phyloP scores from a whole-genome alignment of 805 yeast genomes.

The Candida cerambycidarum region DNA sequence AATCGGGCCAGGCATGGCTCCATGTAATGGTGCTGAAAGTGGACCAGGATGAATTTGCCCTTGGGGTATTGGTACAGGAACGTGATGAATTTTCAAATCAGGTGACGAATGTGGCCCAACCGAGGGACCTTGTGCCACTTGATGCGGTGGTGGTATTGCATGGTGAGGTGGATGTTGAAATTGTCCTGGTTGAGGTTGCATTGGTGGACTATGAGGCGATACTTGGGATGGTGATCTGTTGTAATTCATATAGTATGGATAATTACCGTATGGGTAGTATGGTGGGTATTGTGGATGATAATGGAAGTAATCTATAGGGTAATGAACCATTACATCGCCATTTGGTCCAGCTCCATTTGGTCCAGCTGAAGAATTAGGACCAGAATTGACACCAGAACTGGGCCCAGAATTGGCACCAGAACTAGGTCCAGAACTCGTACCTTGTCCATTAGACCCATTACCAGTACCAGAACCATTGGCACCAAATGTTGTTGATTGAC shows the following conservation, averaged over 20 bases:
- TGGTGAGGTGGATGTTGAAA: background rate
- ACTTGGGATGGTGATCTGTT: constrained; percentile 3
- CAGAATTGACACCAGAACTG: too few species aligned
- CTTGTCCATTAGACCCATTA: background rate
- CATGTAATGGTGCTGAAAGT: constrained; percentile 5
- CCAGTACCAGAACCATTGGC: constrained; percentile 8
- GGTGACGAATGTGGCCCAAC: background rate
- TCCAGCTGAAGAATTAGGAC: too few species aligned
- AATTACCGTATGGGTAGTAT: constrained; percentile 8
- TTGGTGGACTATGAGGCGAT: constrained; percentile 1
- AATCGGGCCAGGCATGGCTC: background rate
- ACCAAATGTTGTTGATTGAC: too few species aligned
- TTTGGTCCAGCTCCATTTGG: too few species aligned
- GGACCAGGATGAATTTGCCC: background rate
- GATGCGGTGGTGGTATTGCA: background rate
- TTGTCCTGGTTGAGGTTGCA: background rate
- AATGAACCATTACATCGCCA: constrained; percentile 2
- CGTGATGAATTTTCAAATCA: constrained; percentile 3
- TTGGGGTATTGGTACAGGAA: background rate
- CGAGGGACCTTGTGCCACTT: too few species aligned
- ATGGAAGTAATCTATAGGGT: constrained; percentile 11
- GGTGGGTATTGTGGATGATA: constrained; percentile 8
- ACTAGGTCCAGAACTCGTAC: background rate
- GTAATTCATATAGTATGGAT: constrained; percentile 4
- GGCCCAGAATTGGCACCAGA: background rate